These are phyloP conservation scores for Tephrocybe rancida DNA, from an alignment of 768 basidiomycete species.

Conservation along the genomic window DNA sequence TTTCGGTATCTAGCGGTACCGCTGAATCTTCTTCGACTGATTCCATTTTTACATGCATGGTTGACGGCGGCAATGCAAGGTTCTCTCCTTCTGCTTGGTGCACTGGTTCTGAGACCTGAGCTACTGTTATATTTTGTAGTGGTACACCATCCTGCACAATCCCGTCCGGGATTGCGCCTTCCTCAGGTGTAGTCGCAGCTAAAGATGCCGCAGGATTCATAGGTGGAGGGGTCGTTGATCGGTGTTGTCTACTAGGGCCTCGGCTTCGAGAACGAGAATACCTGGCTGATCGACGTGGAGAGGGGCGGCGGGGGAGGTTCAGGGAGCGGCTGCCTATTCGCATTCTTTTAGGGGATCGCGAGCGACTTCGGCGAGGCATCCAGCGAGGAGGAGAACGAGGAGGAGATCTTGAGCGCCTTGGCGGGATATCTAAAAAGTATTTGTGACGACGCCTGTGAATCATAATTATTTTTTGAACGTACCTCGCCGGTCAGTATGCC, in stretches of 20 bases:
- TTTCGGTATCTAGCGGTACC: background rate
- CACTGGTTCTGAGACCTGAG: background rate
- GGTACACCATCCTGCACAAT: background rate
- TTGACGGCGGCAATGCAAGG: too few relatives aligned
- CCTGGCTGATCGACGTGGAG: slow-evolving; percentile 9
- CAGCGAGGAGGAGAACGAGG: background rate
- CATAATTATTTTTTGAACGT: background rate
- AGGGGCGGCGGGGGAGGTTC: slow-evolving; percentile 23
- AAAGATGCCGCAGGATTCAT: slow-evolving; percentile 3
- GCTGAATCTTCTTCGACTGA: slow-evolving; percentile 1
- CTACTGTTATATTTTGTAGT: background rate
- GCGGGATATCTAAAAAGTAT: slow-evolving; percentile 10
- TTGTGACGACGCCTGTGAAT: background rate
- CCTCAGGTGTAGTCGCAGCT: background rate
- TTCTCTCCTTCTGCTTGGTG: background rate
- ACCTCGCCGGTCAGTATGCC: slow-evolving; percentile 19
- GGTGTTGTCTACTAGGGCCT: slow-evolving; percentile 7
- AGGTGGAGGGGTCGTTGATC: slow-evolving; percentile 13
- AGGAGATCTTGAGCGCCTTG: slow-evolving; percentile 14
- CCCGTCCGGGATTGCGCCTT: background rate
- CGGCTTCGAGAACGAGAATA: slow-evolving; percentile 16
- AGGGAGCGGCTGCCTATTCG: slow-evolving; percentile 32
- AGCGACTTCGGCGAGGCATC: slow-evolving; percentile 20
- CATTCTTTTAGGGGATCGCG: slow-evolving; percentile 23
- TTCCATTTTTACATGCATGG: too few relatives aligned